Conservation (phyloP, 352 stramenopile genomes). For the Saprolegnia parasitica region DNA sequence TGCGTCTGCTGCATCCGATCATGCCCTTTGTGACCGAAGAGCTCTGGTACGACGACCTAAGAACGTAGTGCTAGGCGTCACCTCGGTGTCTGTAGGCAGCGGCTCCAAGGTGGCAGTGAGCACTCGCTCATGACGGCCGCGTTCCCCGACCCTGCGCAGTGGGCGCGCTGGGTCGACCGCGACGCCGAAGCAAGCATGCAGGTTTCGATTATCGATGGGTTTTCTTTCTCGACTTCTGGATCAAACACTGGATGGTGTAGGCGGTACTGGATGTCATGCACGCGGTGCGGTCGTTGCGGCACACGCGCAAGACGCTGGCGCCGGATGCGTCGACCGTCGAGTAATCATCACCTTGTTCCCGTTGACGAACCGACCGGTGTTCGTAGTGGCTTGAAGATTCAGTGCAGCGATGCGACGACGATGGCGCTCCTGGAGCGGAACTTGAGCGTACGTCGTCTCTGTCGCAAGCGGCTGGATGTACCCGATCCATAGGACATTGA, state of each 20-base stretch:
- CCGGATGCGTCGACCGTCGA: conserved; percentile 2
- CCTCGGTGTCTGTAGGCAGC: conserved; percentile 38
- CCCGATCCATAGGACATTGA: conserved; percentile 2
- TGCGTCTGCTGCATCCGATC: conserved; percentile 94
- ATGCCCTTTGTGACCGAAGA: conserved; percentile 99
- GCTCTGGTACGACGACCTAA: conserved; percentile 43
- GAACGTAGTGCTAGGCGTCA: neutral
- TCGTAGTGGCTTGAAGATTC: conserved; percentile 84
- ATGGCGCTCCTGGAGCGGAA: conserved; percentile 54
- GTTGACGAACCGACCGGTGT: conserved; percentile 31
- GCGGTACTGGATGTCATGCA: conserved; percentile 92
- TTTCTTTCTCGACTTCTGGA: neutral
- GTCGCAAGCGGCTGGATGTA: neutral
- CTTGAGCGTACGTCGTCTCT: neutral
- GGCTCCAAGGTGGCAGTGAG: conserved; percentile 61
- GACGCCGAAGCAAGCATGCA: conserved; percentile 91
- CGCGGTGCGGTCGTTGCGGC: conserved; percentile 90
- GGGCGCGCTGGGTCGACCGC: conserved; percentile 75
- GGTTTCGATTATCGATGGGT: conserved; percentile 31
- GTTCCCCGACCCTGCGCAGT: conserved; percentile 65
- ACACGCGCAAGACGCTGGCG: conserved; percentile 32
- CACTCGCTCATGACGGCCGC: conserved; percentile 60
- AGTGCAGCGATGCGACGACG: conserved; percentile 71
- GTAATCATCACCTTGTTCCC: neutral
- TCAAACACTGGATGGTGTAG: neutral